A percentile compares a stretch with the other conserved stretches of the same genome.
Conservation (phyloP, 805 yeast species). For the Tanozyma kutaoensis region DNA sequence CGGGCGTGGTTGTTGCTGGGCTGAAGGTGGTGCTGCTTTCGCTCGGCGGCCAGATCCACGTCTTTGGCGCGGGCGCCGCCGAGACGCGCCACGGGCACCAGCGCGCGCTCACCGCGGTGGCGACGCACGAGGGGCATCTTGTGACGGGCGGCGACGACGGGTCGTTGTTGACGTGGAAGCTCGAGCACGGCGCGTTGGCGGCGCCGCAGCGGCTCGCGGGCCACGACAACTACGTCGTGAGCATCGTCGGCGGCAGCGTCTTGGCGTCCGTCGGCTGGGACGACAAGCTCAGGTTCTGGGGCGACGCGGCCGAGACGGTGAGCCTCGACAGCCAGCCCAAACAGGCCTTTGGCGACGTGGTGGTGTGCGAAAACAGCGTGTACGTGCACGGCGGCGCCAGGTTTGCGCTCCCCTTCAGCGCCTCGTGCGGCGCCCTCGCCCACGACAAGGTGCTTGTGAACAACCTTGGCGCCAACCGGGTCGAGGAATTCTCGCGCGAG, state of each 20-base stretch:
- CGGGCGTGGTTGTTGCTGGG: constrained; percentile 64
- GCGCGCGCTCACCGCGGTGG: constrained; percentile 56
- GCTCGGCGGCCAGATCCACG: constrained; percentile 57
- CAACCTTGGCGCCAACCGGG: constrained; percentile 14
- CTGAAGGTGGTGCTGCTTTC: constrained; percentile 52
- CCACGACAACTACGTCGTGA: constrained; percentile 60
- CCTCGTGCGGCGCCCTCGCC: constrained; percentile 8
- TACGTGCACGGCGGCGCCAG: constrained; percentile 5
- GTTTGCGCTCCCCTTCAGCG: constrained; percentile 8
- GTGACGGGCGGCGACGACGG: constrained; percentile 81
- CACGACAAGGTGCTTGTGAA: constrained; percentile 12
- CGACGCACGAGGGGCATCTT: constrained; percentile 12
- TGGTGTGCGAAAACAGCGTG: constrained; percentile 10
- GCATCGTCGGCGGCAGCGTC: constrained; percentile 21
- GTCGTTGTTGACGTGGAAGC: constrained; percentile 46
- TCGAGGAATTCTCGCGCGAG: constrained; percentile 13
- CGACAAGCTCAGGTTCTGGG: constrained; percentile 44
- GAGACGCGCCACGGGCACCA: constrained; percentile 64
- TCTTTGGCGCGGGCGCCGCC: constrained; percentile 28
- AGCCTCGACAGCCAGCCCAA: constrained; percentile 22
- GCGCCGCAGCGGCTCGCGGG: constrained; percentile 23
- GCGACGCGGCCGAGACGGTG: constrained; percentile 3
- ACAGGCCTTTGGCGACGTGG: constrained; percentile 15
- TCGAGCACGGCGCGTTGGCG: constrained; percentile 6
- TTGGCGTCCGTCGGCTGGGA: constrained; percentile 76